phyloP scores from a whole-genome alignment of 2,329 filamentous ascomycete genomes.

The Pyrenophora graminea region DNA sequence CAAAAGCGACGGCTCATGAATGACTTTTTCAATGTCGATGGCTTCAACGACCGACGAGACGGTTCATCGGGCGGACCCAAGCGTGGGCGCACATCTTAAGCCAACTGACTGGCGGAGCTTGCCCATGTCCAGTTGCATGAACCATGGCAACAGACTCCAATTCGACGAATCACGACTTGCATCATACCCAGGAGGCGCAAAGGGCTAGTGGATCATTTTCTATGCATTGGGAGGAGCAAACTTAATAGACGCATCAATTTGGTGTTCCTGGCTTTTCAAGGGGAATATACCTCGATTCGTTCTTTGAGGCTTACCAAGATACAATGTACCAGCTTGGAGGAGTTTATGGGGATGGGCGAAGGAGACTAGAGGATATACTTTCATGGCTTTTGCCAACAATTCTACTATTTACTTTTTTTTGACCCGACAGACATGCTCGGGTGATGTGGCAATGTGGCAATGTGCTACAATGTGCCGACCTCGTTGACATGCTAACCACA shows the following conservation, averaged over 20 bases:
- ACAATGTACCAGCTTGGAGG: constrained; percentile 14
- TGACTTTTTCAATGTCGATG: constrained; percentile 75
- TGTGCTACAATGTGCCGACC: not conserved
- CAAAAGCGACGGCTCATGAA: constrained; percentile 73
- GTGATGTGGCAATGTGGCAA: not conserved
- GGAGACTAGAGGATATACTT: too few relatives aligned
- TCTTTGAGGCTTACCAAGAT: constrained; percentile 18
- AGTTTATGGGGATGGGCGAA: not conserved
- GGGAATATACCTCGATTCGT: constrained; percentile 15
- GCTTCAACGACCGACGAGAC: constrained; percentile 65
- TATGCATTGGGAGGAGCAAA: constrained; percentile 31
- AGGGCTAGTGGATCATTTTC: constrained; percentile 18
- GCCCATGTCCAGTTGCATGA: too few relatives aligned
- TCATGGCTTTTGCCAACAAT: too few relatives aligned
- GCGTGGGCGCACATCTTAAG: constrained; percentile 42
- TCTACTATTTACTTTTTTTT: not conserved
- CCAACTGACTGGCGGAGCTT: not conserved
- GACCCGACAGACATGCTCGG: not conserved
- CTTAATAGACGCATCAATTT: constrained; percentile 30
- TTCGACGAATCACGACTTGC: constrained; percentile 21
- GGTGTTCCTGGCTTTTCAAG: constrained; percentile 27
- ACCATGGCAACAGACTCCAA: too few relatives aligned
- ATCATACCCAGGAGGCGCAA: constrained; percentile 27
- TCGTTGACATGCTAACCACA: not conserved
- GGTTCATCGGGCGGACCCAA: constrained; percentile 45